Evolutionary conservation across 1,284 basidiomycete species (phyloP).

Genomic region (Cutaneotrichosporon cavernicola): DNA sequence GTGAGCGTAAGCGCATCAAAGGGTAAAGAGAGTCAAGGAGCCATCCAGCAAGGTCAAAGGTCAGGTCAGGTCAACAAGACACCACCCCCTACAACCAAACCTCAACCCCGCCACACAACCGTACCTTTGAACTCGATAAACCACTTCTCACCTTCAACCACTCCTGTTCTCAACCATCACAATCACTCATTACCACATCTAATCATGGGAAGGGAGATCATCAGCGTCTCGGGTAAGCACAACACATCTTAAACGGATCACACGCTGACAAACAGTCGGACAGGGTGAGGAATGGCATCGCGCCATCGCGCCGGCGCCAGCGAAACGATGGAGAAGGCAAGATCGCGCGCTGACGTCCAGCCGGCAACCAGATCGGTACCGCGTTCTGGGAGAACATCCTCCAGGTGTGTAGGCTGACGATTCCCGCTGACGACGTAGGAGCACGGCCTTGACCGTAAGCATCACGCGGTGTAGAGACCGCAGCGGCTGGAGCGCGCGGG

Average conservation of each 20-base stretch:
- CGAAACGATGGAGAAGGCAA: not conserved
- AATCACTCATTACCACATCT: conserved; percentile 5
- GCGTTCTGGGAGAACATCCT: conserved; percentile 53
- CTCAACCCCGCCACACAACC: not conserved
- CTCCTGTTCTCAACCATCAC: conserved; percentile 1
- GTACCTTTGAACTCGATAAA: not conserved
- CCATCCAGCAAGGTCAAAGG: too few relatives aligned
- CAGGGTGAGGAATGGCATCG: conserved; percentile 23
- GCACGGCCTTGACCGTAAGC: conserved; percentile 47
- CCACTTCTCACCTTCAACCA: not conserved
- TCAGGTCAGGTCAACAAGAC: not conserved
- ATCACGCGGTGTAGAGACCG: not conserved
- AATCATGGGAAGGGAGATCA: conserved; percentile 47
- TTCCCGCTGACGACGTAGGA: conserved; percentile 32
- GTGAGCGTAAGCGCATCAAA: too few relatives aligned
- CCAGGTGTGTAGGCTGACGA: conserved; percentile 29
- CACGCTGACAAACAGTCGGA: conserved; percentile 29
- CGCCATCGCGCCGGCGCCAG: not conserved
- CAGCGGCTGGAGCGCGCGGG: not conserved
- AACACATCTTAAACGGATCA: not conserved
- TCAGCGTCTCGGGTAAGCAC: conserved; percentile 42
- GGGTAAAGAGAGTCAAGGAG: too few relatives aligned
- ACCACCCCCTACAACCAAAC: too few relatives aligned
- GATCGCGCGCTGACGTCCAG: conserved; percentile 18
- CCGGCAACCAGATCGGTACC: conserved; percentile 49